A percentile compares a stretch with the other conserved stretches of the same genome.
Evolutionary conservation across 148 eudicot species (phyloP).

Genomic region (Euryodendron excelsum): DNA sequence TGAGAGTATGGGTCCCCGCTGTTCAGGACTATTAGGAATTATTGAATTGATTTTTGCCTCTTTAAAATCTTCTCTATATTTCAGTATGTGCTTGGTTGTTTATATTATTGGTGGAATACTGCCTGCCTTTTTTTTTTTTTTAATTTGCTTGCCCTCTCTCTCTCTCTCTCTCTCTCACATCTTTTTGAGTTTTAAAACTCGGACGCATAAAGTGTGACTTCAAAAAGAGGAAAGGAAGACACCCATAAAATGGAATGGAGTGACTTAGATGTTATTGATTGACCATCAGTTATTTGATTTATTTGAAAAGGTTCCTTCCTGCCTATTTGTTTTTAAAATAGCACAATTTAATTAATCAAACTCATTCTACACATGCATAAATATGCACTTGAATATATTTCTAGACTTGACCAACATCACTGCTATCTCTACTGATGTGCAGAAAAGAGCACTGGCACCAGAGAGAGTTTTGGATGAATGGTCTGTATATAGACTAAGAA

Average conservation of each 20-base stretch:
- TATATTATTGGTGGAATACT: neutral
- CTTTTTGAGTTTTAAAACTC: neutral
- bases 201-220: neutral
- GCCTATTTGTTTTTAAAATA: neutral
- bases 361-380: neutral
- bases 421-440: neutral
- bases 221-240: neutral
- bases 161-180: slow-evolving; percentile 5
- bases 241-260: neutral
- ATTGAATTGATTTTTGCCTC: neutral
- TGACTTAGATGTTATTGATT: neutral
- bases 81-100: neutral
- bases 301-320: neutral
- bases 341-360: neutral
- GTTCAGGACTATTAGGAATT: neutral
- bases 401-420: neutral
- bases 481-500: neutral
- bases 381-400: neutral
- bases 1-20: slow-evolving; percentile 42
- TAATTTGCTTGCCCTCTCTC: neutral
- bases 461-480: neutral
- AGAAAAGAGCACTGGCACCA: neutral
- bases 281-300: neutral
- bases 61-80: neutral
- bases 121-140: neutral